Evolutionary conservation across 2,329 filamentous ascomycete species (phyloP).

Genomic region (Trichoderma oligosporum): DNA sequence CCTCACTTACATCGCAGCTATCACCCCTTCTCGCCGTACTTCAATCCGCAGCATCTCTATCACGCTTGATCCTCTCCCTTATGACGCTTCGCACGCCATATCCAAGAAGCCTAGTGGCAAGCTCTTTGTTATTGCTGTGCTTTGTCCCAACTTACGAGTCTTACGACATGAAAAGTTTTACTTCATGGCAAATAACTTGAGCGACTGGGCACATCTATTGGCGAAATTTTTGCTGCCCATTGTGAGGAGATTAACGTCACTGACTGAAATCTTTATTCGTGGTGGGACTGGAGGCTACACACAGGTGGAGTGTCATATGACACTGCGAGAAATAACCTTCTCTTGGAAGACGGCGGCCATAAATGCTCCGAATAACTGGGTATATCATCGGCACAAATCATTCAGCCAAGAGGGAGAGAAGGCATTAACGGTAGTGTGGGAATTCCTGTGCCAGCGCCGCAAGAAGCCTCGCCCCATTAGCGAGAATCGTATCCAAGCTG

Average conservation of each 20-base stretch:
- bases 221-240: neutral
- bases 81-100: neutral
- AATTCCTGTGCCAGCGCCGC: neutral
- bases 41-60: neutral
- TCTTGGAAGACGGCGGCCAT: no score
- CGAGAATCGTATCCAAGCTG: neutral
- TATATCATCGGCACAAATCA: neutral
- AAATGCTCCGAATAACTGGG: no score
- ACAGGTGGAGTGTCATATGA: neutral
- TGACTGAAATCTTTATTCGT: neutral
- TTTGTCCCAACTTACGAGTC: neutral
- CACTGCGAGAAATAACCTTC: no score
- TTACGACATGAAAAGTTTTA: neutral
- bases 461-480: neutral
- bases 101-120: neutral
- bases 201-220: neutral
- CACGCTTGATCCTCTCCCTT: neutral
- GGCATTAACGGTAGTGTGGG: neutral
- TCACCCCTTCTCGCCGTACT: neutral
- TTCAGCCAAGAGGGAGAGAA: neutral
- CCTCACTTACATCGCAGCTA: neutral
- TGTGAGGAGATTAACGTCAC: neutral
- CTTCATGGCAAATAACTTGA: neutral
- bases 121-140: neutral
- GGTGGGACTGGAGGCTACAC: neutral